Base-by-base conservation (phyloP, 179 eudicot species). In the Amaranthus tricolor region DNA sequence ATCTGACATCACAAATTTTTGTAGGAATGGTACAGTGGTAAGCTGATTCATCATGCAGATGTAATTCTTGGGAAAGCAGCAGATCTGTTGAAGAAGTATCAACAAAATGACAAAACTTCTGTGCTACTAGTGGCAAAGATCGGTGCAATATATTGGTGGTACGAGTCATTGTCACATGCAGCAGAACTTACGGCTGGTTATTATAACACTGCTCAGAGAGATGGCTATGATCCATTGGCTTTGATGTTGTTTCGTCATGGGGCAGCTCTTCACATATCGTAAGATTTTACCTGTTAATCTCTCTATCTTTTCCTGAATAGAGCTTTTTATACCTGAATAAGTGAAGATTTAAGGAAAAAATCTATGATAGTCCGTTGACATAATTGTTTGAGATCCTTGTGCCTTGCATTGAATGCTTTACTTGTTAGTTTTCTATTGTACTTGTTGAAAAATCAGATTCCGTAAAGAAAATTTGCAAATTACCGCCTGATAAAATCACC, bases 131-230 rank as follows among this genome's bases (percentile, higher is more conserved):
- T 88, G 81, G 91, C 86, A 57, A 88, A 88, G 74, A 83, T 88
- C 68, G 89, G 87, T 72, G 66, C 79, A 55, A 75, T 88, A 73
- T 86, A 86, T 83, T 88, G 91, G 91, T 86, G 89, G 89, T 88
- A 84, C 79, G 82, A 74, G 73, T 83, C 91, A 50, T 60, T 71
- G 10, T 81, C 91, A 49, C 90, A 88, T 72, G 84, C 91, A 61
- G 89, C 91, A 56, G 91, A 88, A 82, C 88, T 88, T 52, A 88
- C 91, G 64, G 89, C 91, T 76, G 89, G 91, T 55, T 88, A 88
- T 78, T 88, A 88, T 84, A 88, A 88, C 79, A 88, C 91, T 66
- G 83, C 81, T 75, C 65, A 71, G 59, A 84, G 89, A 80, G 89
- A 88, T 81, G 89, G 91, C 56, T 88, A 88, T 74, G 89, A 86